phyloP scores from a whole-genome alignment of 306 rosid genomes.

The Cucumis hystrix region DNA sequence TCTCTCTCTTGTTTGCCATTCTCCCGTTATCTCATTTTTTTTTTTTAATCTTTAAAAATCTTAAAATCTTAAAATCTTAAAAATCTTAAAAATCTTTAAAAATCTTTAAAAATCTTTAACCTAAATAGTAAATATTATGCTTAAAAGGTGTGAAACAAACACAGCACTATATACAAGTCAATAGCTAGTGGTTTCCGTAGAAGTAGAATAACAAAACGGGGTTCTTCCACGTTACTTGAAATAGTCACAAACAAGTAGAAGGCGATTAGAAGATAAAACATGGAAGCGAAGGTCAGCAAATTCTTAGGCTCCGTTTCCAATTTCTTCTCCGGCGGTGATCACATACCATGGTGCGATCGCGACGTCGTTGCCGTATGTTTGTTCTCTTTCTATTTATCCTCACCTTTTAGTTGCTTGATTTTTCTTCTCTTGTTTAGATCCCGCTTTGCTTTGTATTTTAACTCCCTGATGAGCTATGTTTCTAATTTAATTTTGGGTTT shows the following conservation, averaged over 20 bases:
- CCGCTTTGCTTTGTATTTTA: too few relatives aligned
- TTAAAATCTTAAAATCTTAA: too few relatives aligned
- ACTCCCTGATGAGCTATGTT: neutral
- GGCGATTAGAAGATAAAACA: neutral
- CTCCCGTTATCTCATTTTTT: too few relatives aligned
- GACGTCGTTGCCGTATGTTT: constrained; percentile 48
- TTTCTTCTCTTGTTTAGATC: neutral
- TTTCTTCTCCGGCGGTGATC: constrained; percentile 73
- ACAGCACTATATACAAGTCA: too few relatives aligned
- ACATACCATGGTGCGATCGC: constrained; percentile 62
- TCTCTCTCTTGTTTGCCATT: too few relatives aligned
- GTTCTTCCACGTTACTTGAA: neutral
- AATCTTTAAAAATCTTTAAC: too few relatives aligned
- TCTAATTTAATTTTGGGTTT: neutral
- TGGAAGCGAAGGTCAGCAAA: constrained; percentile 54
- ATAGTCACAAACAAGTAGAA: neutral
- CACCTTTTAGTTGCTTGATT: neutral
- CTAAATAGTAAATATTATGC: too few relatives aligned
- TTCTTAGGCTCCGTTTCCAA: constrained; percentile 45
- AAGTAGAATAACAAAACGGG: neutral
- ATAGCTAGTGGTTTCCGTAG: neutral
- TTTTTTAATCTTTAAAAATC: too few relatives aligned
- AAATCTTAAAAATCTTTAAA: too few relatives aligned
- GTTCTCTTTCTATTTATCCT: neutral
- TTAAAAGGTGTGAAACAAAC: too few relatives aligned